Conservation (phyloP, 805 yeast species). For the Pichia nakasei region DNA sequence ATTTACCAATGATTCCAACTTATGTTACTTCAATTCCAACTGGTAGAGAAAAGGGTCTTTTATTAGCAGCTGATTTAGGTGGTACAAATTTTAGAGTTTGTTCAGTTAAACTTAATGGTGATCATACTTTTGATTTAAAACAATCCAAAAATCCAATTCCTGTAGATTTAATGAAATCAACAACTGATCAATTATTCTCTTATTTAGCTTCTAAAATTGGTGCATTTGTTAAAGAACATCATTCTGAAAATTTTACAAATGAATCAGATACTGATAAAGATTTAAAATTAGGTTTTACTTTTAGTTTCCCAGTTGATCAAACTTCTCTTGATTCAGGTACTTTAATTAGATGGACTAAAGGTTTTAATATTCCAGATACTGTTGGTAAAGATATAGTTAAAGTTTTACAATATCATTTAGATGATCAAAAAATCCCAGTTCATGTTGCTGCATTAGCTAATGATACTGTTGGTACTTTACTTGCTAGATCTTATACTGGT, state of each 20-base stretch:
- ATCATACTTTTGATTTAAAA: constrained; percentile 66
- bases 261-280: constrained; percentile 7
- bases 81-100: constrained; percentile 96
- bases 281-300: constrained; percentile 84
- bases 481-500: constrained; percentile 76
- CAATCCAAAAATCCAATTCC: constrained; percentile 81
- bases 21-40: constrained; percentile 77
- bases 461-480: constrained; percentile 91
- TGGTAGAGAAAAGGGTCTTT: constrained; percentile 77
- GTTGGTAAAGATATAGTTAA: constrained; percentile 78
- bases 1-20: constrained; percentile 89
- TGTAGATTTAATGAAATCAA: constrained; percentile 57
- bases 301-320: constrained; percentile 88
- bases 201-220: constrained; percentile 67
- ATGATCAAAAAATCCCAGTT: constrained; percentile 51
- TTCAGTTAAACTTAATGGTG: constrained; percentile 69
- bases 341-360: constrained; percentile 93
- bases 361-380: constrained; percentile 78
- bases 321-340: constrained; percentile 70
- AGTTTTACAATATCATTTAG: constrained; percentile 61
- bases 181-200: constrained; percentile 59
- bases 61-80: constrained; percentile 88
- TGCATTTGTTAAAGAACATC: constrained; percentile 59
- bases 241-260: constrained; percentile 28
- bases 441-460: constrained; percentile 82